Conservation (phyloP, 108 stramenopile species). For the Thalassiosira profunda region DNA sequence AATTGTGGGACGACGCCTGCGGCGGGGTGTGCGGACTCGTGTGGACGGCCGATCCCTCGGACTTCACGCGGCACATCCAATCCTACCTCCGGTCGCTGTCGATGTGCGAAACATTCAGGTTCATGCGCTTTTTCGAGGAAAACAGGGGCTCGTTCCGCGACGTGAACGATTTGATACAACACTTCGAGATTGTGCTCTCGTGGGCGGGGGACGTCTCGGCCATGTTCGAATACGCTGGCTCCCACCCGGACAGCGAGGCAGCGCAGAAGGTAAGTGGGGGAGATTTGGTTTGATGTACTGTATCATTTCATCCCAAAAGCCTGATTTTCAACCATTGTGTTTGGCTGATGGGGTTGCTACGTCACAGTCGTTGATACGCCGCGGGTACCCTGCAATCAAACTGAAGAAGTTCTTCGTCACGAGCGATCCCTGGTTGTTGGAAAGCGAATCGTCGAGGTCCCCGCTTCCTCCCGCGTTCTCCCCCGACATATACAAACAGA, state of each 20-base stretch:
- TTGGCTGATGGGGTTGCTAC: background rate
- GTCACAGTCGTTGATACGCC: background rate
- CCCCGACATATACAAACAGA: constrained; percentile 11
- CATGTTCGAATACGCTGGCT: constrained; percentile 31
- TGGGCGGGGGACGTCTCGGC: constrained; percentile 25
- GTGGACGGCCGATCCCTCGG: constrained; percentile 20
- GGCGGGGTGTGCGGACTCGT: constrained; percentile 33
- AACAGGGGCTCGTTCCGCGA: background rate
- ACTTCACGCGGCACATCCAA: constrained; percentile 28
- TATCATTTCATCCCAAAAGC: background rate
- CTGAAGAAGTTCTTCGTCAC: constrained; percentile 46
- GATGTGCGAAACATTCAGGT: constrained; percentile 16
- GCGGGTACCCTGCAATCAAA: constrained; percentile 45
- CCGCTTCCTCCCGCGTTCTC: constrained; percentile 29
- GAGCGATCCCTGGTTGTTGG: constrained; percentile 29
- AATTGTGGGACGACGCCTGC: constrained; percentile 25
- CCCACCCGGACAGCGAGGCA: constrained; percentile 35
- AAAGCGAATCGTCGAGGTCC: constrained; percentile 1
- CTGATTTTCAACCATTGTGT: background rate
- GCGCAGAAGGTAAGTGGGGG: constrained; percentile 7
- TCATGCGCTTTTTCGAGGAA: background rate
- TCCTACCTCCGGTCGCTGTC: constrained; percentile 28
- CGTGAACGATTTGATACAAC: constrained; percentile 37
- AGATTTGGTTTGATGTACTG: background rate
- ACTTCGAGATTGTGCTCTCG: constrained; percentile 30